Percentiles rank a stretch among this genome's conserved stretches.
These are phyloP conservation scores for Wallacemonas sp. DNA, from an alignment of 208 protist genomes.

Conservation along the genomic window DNA sequence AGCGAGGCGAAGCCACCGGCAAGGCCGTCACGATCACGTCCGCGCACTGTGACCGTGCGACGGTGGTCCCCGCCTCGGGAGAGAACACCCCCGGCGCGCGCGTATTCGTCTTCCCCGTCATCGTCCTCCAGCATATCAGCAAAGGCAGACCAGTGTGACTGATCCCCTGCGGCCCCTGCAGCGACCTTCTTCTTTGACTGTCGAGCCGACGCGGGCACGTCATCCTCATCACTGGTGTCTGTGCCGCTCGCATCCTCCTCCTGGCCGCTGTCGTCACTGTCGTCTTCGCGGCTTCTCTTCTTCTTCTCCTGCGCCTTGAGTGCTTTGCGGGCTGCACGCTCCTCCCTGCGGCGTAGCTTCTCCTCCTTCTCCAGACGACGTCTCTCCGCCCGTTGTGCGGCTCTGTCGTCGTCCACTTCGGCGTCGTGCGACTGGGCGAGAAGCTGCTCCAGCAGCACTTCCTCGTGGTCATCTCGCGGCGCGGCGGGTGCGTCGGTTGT, in stretches of 20 bases:
- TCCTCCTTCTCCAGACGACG: slow-evolving; percentile 8
- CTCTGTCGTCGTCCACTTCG: neutral
- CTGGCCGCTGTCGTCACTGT: slow-evolving; percentile 5
- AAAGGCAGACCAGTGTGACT: slow-evolving; percentile 4
- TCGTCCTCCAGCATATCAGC: slow-evolving; percentile 3
- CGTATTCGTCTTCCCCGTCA: neutral
- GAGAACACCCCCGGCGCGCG: neutral
- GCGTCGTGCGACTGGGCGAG: neutral
- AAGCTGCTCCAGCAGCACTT: neutral
- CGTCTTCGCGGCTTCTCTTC: slow-evolving; percentile 4
- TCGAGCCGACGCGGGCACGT: neutral
- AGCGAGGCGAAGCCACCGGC: slow-evolving; percentile 8
- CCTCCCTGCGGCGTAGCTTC: slow-evolving; percentile 6
- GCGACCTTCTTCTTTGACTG: neutral
- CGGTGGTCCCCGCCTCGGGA: neutral
- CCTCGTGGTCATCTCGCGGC: neutral
- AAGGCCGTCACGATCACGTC: neutral
- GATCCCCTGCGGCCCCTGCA: no score
- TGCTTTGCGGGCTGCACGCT: slow-evolving; percentile 3
- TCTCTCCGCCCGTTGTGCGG: neutral
- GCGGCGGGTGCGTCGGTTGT: neutral
- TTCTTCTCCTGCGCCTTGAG: slow-evolving; percentile 17
- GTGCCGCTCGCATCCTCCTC: neutral
- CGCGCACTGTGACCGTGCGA: neutral
- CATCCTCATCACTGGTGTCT: slow-evolving; percentile 10